A percentile compares a stretch with the other conserved stretches of the same genome.
Conservation (phyloP, 1,284 basidiomycete genomes). For the Hymenochaete sp. region DNA sequence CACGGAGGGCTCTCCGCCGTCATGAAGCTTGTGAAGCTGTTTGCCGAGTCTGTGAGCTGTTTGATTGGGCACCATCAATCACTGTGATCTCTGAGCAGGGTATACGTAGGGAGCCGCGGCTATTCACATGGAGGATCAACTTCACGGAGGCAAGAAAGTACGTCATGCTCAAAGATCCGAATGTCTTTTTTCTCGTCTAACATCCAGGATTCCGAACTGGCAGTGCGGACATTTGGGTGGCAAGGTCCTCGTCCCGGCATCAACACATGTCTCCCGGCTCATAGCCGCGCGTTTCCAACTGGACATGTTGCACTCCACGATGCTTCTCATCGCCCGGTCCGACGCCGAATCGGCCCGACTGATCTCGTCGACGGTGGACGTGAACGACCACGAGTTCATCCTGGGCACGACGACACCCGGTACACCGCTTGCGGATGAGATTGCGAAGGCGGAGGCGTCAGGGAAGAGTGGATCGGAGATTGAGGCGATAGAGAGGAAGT, state of each 20-base stretch:
- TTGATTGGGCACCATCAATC: neutral
- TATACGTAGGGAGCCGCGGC: conserved; percentile 66
- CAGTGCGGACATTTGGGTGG: conserved; percentile 91
- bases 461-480: conserved; percentile 67
- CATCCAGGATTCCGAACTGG: conserved; percentile 2
- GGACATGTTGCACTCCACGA: conserved; percentile 80
- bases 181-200: neutral
- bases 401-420: conserved; percentile 55
- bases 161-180: conserved; percentile 1
- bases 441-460: conserved; percentile 64
- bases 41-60: conserved; percentile 71
- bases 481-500: conserved; percentile 69
- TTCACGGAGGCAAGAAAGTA: conserved; percentile 85
- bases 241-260: conserved; percentile 86
- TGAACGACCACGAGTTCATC: conserved; percentile 70
- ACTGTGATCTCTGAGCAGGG: conserved; percentile 3
- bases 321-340: conserved; percentile 85
- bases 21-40: conserved; percentile 92
- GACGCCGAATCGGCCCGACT: conserved; percentile 88
- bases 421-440: conserved; percentile 63
- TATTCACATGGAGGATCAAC: conserved; percentile 88
- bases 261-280: conserved; percentile 78
- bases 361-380: conserved; percentile 77
- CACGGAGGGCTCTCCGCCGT: conserved; percentile 91
- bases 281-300: conserved; percentile 81